Conservation (phyloP, 495 filamentous ascomycete genomes). For the Aspergillus asperescens region DNA sequence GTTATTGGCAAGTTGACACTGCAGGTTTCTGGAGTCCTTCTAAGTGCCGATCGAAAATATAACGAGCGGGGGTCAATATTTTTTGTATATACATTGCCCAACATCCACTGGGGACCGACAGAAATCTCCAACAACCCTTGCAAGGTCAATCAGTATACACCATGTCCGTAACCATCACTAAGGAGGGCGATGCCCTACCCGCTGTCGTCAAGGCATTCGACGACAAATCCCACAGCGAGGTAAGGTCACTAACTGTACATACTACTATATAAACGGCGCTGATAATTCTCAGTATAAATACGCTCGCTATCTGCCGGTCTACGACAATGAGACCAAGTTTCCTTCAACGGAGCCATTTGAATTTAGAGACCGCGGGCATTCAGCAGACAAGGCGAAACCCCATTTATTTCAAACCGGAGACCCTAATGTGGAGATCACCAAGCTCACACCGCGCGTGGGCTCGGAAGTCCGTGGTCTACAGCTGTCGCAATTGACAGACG, state of each 20-base stretch:
- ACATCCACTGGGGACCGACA: neutral
- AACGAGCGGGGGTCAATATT: neutral
- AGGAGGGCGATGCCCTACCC: neutral
- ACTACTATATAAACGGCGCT: neutral
- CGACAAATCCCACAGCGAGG: slow-evolving; percentile 1
- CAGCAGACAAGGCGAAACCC: slow-evolving; percentile 30
- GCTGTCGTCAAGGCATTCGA: slow-evolving; percentile 5
- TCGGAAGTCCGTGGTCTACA: slow-evolving; percentile 68
- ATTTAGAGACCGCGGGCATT: slow-evolving; percentile 41
- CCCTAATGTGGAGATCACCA: slow-evolving; percentile 52
- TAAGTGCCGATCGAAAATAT: too few species aligned
- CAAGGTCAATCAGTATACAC: neutral
- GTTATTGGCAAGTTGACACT: slow-evolving; percentile 3
- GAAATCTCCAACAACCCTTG: neutral
- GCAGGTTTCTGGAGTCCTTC: neutral
- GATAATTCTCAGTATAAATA: slow-evolving; percentile 30
- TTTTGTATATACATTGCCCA: neutral
- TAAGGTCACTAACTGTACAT: neutral
- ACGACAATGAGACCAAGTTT: slow-evolving; percentile 42
- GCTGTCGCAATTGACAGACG: slow-evolving; percentile 59
- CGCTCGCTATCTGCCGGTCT: slow-evolving; percentile 46
- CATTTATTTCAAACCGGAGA: slow-evolving; percentile 34
- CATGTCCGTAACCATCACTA: slow-evolving; percentile 5
- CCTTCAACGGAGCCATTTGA: slow-evolving; percentile 43
- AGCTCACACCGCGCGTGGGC: slow-evolving; percentile 64